Evolutionary conservation across 805 yeast genomes (phyloP), one percentile per base, ranked within the genome.

Genomic region (Teunomyces funiuensis): DNA sequence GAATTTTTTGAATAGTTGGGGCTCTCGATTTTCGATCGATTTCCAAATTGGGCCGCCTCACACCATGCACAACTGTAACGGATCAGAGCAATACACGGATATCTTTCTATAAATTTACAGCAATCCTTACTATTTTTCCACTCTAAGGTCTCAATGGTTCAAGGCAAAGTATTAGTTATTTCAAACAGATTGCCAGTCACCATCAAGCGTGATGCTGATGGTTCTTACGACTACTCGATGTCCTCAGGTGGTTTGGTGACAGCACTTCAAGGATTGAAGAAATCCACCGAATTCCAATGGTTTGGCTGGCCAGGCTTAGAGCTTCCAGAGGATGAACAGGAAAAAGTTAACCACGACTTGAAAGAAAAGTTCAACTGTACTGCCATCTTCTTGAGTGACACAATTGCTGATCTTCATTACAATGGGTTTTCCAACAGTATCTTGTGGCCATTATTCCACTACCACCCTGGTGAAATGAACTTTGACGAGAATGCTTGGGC

Each of bases 401-500:
- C 85, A 47, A 76, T 93, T 48, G 97, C 98, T 1, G 98, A 93
- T 57, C 73, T 93, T 50, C 98, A 93, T 66, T 93, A 93, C 67
- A 93, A 95, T 60, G 99, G 98, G 22, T 93, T 95, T 65, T 79
- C 88, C 48, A 93, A 93, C 65, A 85, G 95, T 11, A 93, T 93
- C 49, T 69, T 93, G 49, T 93, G 99, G 99, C 99, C 99, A 1
- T 67, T 95, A 46, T 93, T 93, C 71, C 99, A 93, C 63, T 93
- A 93, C 65, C 99, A 93, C 60, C 99, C 99, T 0, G 99, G 98
- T 46, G 99, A 95, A 63, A 93, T 95, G 85, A 90, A 88, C 60
- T 93, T 93, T 58, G 99, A 93, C 64, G 99, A 93, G 61, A 81
- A 80, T 47, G 96, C 97, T 1, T 93, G 99, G 99, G 90, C 90